Evolutionary conservation across 495 filamentous ascomycete genomes (phyloP).

Genomic region (Aspergillus heteromorphus): DNA sequence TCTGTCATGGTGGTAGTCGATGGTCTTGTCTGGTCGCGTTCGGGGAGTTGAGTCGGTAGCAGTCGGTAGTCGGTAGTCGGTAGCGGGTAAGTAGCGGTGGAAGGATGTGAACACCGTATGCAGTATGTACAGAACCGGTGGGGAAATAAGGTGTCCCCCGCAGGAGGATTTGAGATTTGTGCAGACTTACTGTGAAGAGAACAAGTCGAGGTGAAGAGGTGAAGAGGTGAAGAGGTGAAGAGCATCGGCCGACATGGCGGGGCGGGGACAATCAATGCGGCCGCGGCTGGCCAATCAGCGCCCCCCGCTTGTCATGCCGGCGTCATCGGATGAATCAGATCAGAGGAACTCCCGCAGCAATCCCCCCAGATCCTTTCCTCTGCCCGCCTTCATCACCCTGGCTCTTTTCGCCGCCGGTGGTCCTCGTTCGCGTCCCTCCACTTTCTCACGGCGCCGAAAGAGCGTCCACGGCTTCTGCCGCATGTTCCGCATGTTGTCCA

Average conservation of each 20-base stretch:
- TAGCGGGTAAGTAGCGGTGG: too few species aligned
- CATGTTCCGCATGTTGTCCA: neutral
- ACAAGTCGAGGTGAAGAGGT: too few species aligned
- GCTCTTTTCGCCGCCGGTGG: constrained; percentile 7
- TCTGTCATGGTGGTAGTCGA: constrained; percentile 30
- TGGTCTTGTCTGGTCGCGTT: constrained; percentile 6
- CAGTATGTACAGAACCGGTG: too few species aligned
- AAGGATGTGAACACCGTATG: too few species aligned
- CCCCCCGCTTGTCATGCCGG: constrained; percentile 16
- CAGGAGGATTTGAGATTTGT: too few species aligned
- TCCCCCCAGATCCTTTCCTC: constrained; percentile 15
- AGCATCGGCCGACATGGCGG: constrained; percentile 4
- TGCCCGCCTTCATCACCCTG: constrained; percentile 23
- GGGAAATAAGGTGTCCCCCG: too few species aligned
- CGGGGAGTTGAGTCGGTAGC: neutral
- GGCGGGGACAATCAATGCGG: constrained; percentile 3
- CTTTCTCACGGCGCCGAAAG: constrained; percentile 10
- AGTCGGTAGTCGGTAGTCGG: too few species aligned
- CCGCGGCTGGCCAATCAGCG: constrained; percentile 25
- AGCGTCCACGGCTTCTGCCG: neutral
- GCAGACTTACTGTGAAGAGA: too few species aligned
- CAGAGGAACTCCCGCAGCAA: constrained; percentile 20
- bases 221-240: neutral
- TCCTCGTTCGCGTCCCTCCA: neutral
- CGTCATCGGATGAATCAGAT: neutral